Percentiles rank a stretch among this genome's conserved stretches.
Conservation (phyloP, 2,329 filamentous ascomycete species). For the Cladobotryum mycophilum region DNA sequence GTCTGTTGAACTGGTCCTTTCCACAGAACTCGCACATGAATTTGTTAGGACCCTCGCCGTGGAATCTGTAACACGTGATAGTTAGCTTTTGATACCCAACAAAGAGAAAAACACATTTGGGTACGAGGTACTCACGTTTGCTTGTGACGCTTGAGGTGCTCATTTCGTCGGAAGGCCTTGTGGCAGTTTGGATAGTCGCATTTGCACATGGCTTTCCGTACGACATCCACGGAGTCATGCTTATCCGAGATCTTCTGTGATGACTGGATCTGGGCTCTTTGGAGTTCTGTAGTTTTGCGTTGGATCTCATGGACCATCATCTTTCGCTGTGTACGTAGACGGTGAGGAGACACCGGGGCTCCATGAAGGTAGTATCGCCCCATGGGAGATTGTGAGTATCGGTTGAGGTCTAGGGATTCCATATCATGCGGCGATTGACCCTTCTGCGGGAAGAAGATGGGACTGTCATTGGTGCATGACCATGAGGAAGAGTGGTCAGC, state of each 20-base stretch:
- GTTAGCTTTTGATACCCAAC: neutral
- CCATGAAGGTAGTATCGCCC: constrained; percentile 26
- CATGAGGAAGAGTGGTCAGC: constrained; percentile 32
- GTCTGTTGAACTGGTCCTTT: constrained; percentile 36
- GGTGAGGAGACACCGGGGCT: constrained; percentile 26
- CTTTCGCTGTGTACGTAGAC: constrained; percentile 31
- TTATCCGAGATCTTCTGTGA: constrained; percentile 25
- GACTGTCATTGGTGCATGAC: constrained; percentile 36
- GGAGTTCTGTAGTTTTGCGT: constrained; percentile 39
- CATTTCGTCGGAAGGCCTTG: constrained; percentile 45
- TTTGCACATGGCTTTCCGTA: constrained; percentile 35
- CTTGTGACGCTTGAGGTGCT: constrained; percentile 51
- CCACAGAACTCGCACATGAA: constrained; percentile 38
- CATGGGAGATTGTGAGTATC: constrained; percentile 30
- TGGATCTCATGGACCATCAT: constrained; percentile 37
- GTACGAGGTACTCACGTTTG: constrained; percentile 37
- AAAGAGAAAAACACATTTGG: neutral
- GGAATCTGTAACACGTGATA: constrained; percentile 20
- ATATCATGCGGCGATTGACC: constrained; percentile 25
- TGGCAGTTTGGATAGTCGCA: constrained; percentile 42
- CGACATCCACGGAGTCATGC: constrained; percentile 29
- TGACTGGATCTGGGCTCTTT: constrained; percentile 33
- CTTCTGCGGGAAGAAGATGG: constrained; percentile 34
- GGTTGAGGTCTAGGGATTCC: constrained; percentile 30
- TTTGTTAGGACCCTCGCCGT: constrained; percentile 33